Evolutionary conservation across 2,329 filamentous ascomycete genomes (phyloP).

Genomic region (Coniochaeta hoffmannii): DNA sequence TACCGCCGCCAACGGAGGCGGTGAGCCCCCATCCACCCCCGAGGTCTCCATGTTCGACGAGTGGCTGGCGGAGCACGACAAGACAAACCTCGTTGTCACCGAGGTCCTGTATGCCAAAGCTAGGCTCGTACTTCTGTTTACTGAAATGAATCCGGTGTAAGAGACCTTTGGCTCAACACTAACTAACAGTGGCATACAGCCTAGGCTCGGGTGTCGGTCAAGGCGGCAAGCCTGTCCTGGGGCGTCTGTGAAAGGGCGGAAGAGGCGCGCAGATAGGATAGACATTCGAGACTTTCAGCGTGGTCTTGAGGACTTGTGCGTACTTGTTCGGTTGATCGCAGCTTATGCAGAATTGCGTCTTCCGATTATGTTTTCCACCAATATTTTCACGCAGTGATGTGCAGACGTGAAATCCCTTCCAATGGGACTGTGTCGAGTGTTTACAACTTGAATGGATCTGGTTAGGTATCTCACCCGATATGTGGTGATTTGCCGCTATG

Average conservation of each 20-base stretch:
- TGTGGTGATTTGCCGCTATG: too few species aligned
- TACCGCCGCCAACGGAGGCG: conserved; percentile 1
- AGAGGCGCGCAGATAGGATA: too few species aligned
- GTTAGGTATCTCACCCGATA: too few species aligned
- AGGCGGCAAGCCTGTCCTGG: neutral
- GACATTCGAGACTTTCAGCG: too few species aligned
- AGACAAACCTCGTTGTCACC: neutral
- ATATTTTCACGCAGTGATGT: too few species aligned
- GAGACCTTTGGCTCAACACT: neutral
- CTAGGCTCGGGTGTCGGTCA: neutral
- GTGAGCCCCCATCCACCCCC: neutral
- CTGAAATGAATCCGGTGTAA: neutral
- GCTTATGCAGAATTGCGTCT: too few species aligned
- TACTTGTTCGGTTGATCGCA: too few species aligned
- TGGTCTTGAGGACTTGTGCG: too few species aligned
- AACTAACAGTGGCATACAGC: neutral
- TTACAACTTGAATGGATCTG: too few species aligned
- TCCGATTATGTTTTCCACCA: too few species aligned
- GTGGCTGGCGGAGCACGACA: neutral
- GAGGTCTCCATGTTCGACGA: neutral
- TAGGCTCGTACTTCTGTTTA: neutral
- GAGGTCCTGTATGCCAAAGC: neutral
- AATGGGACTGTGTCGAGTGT: too few species aligned
- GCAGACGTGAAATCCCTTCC: too few species aligned
- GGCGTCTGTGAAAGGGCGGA: neutral